phyloP scores from a whole-genome alignment of 352 stramenopile genomes.

The Pythium chondricola region DNA sequence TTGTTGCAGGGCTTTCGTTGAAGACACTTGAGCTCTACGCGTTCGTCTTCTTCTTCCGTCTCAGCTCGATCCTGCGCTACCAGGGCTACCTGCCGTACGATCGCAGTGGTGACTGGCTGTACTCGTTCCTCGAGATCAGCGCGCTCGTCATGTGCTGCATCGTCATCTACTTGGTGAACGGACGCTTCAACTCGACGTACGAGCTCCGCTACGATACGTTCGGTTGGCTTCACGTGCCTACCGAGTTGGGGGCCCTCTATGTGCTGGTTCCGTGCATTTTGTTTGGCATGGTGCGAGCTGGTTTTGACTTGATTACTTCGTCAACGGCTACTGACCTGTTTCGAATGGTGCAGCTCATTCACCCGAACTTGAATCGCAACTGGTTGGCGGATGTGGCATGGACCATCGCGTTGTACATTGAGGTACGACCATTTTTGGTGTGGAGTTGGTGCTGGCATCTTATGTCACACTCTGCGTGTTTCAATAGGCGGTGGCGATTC shows the following conservation, averaged over 20 bases:
- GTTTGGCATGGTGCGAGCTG: constrained; percentile 63
- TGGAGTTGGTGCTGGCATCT: too few relatives aligned
- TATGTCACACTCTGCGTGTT: too few relatives aligned
- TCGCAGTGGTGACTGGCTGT: constrained; percentile 97
- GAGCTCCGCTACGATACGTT: constrained; percentile 95
- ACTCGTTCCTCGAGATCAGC: constrained; percentile 94
- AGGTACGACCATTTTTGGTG: too few relatives aligned
- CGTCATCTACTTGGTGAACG: constrained; percentile 90
- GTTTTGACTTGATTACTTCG: constrained; percentile 27
- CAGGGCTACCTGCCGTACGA: constrained; percentile 94
- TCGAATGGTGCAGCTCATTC: constrained; percentile 85
- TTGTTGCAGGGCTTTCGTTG: constrained; percentile 77
- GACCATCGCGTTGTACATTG: constrained; percentile 98
- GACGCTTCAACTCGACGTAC: constrained; percentile 94
- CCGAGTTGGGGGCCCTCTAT: constrained; percentile 79
- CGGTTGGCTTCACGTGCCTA: constrained; percentile 84
- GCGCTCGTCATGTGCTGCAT: constrained; percentile 83
- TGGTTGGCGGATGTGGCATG: constrained; percentile 95
- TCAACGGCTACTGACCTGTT: constrained; percentile 51
- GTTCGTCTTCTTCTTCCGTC: constrained; percentile 95
- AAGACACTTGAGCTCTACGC: constrained; percentile 98
- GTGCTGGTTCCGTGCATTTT: constrained; percentile 85
- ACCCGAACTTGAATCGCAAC: constrained; percentile 95
- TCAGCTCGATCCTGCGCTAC: constrained; percentile 97
- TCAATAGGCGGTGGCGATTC: constrained; percentile 93